Conservation (phyloP, 2,329 filamentous ascomycete genomes). For the Lachnellula suecica region DNA sequence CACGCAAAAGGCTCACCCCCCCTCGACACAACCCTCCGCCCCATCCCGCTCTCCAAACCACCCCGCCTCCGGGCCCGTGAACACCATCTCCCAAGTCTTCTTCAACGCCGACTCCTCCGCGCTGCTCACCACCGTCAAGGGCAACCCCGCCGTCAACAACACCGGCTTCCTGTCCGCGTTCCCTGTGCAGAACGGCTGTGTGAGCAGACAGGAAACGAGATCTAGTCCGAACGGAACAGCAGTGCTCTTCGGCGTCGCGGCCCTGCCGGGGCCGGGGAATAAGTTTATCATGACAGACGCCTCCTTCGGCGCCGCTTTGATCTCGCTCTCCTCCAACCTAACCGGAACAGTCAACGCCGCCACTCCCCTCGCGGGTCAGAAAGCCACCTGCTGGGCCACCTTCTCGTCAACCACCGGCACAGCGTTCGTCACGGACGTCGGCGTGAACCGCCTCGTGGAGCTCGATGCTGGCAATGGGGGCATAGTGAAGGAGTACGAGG, state of each 20-base stretch:
- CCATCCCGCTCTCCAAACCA: constrained; percentile 54
- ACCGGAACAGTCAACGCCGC: constrained; percentile 33
- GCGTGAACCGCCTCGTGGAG: constrained; percentile 52
- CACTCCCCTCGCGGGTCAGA: constrained; percentile 46
- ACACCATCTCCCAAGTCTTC: constrained; percentile 60
- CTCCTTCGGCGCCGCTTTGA: constrained; percentile 53
- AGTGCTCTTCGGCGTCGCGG: constrained; percentile 53
- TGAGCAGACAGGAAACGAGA: constrained; percentile 30
- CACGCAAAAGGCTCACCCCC: constrained; percentile 43
- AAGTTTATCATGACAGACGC: constrained; percentile 54
- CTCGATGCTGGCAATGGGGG: constrained; percentile 50
- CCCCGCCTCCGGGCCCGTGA: constrained; percentile 57
- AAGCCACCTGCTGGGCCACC: constrained; percentile 59
- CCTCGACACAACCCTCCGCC: constrained; percentile 43
- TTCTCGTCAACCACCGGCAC: constrained; percentile 47
- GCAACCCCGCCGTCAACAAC: constrained; percentile 52
- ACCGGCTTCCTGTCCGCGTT: constrained; percentile 57
- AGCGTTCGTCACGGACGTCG: constrained; percentile 59
- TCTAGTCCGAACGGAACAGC: constrained; percentile 54
- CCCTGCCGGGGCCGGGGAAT: constrained; percentile 40
- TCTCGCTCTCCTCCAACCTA: constrained; percentile 49
- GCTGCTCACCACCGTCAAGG: constrained; percentile 60
- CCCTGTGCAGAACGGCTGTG: constrained; percentile 34
- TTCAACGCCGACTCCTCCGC: constrained; percentile 54
- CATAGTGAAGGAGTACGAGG: constrained; percentile 43